Evolutionary conservation across 129 eudicot species (phyloP).

Genomic region (Arctium minus): DNA sequence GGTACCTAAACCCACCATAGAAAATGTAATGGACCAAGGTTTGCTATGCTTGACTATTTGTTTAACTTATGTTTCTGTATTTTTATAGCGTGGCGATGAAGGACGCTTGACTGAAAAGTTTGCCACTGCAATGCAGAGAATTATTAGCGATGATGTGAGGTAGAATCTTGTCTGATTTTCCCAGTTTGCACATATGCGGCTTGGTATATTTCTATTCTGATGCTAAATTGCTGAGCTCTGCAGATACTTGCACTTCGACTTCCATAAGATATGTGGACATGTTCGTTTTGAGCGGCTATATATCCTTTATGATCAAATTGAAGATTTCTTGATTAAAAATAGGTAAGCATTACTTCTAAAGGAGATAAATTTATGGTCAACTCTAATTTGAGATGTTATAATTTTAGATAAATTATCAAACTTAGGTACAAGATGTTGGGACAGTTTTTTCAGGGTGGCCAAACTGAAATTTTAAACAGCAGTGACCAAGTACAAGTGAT

Average conservation of each 20-base stretch:
- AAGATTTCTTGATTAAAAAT: slow-evolving; percentile 51
- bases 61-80: background rate
- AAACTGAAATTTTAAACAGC: background rate
- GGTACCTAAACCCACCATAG: background rate
- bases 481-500: background rate
- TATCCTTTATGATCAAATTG: slow-evolving; percentile 60
- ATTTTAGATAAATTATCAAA: background rate
- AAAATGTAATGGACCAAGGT: background rate
- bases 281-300: slow-evolving; percentile 62
- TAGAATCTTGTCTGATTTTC: slow-evolving; percentile 16
- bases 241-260: slow-evolving; percentile 79
- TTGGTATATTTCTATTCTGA: background rate
- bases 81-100: slow-evolving; percentile 65
- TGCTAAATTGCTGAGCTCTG: slow-evolving; percentile 8
- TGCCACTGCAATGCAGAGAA: slow-evolving; percentile 47
- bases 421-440: background rate
- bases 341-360: slow-evolving; percentile 32
- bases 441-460: background rate
- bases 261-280: slow-evolving; percentile 69
- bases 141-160: slow-evolving; percentile 61
- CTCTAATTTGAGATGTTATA: background rate
- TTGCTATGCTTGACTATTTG: background rate
- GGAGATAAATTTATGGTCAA: background rate
- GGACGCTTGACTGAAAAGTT: slow-evolving; percentile 57
- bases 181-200: background rate